Evolutionary conservation across 2,329 filamentous ascomycete genomes (phyloP).

Genomic region (Sclerotinia spermophila): DNA sequence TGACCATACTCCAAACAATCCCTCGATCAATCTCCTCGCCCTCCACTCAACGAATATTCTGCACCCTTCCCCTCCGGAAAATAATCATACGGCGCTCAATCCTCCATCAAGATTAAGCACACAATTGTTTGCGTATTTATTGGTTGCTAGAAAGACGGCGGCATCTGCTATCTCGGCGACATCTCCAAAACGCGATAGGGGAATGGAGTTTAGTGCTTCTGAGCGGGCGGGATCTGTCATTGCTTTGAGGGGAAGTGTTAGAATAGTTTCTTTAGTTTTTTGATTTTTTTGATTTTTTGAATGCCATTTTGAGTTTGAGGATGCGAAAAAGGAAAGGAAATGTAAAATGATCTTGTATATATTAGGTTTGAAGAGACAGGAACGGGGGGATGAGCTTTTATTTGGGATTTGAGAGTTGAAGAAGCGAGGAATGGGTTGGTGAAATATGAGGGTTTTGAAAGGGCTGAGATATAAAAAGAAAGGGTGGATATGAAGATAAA

Average conservation of each 20-base stretch:
- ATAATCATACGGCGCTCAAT: slow-evolving; percentile 59
- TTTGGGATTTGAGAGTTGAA: not conserved
- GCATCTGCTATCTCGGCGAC: slow-evolving; percentile 76
- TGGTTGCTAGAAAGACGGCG: slow-evolving; percentile 70
- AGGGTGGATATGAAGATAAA: not conserved
- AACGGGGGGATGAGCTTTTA: slow-evolving; percentile 15
- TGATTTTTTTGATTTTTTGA: not conserved
- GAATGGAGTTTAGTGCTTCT: slow-evolving; percentile 52
- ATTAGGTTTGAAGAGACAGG: slow-evolving; percentile 30
- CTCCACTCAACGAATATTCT: not conserved
- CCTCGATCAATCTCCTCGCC: not conserved
- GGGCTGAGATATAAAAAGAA: not conserved
- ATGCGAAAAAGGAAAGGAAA: not conserved
- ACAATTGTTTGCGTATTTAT: slow-evolving; percentile 83
- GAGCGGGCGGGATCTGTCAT: slow-evolving; percentile 40
- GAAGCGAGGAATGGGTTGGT: not conserved
- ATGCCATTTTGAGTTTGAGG: not conserved
- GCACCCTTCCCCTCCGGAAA: not conserved
- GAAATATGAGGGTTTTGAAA: not conserved
- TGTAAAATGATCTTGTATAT: slow-evolving; percentile 33
- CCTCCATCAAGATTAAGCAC: slow-evolving; percentile 83
- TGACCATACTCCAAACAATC: not conserved
- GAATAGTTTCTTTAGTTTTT: not conserved
- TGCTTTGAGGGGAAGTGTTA: slow-evolving; percentile 35
- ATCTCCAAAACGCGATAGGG: slow-evolving; percentile 62